Conservation (phyloP, 208 protist genomes). For the Balamuthia mandrillaris region DNA sequence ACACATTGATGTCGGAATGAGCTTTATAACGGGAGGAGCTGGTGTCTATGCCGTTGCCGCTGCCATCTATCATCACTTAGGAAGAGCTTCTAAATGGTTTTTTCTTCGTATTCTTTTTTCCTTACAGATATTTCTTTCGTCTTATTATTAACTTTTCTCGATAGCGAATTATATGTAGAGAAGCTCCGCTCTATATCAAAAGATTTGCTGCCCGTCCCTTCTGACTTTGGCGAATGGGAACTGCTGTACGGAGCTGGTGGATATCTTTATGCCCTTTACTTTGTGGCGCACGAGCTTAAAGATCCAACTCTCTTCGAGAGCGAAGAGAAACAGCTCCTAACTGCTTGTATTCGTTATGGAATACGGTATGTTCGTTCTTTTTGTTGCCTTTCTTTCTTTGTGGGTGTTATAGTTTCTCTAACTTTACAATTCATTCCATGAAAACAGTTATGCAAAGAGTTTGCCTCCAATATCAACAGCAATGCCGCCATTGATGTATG, state of each 20-base stretch:
- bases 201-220: neutral
- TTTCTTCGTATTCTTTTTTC: neutral
- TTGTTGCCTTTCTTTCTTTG: neutral
- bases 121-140: neutral
- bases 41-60: neutral
- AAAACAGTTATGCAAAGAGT: neutral
- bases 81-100: neutral
- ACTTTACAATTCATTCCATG: neutral
- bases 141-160: neutral
- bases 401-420: neutral
- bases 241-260: neutral
- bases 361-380: neutral
- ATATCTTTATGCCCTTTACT: neutral
- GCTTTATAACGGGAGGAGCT: neutral
- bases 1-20: too few species aligned
- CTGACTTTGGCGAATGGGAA: neutral
- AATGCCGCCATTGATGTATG: slow-evolving; percentile 35
- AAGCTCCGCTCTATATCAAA: neutral
- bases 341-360: neutral
- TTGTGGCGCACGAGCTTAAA: neutral
- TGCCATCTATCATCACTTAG: neutral
- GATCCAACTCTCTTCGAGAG: too few species aligned
- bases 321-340: neutral
- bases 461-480: neutral
- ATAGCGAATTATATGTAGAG: neutral